Base-by-base conservation (phyloP, 2,329 filamentous ascomycete genomes). In the Passalora sequoiae region DNA sequence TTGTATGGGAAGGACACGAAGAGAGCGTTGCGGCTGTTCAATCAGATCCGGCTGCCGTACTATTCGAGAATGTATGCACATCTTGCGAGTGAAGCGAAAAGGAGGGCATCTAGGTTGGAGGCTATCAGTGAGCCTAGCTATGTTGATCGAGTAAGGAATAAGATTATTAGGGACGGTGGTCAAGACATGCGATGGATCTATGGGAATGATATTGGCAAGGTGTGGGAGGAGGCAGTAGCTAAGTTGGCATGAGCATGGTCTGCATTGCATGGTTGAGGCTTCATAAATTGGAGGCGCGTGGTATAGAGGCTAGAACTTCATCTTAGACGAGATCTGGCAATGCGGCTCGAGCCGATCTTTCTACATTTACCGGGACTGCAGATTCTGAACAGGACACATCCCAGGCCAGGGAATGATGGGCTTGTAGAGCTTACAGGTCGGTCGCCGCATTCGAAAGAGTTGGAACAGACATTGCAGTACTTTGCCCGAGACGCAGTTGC, bases 181-280 rank as follows among this genome's bases (percentile, higher is more conserved):
- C 64, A 60, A 31, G 60, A 63, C 8, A 59, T 69, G 51, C 52
- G 59, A 7, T 70, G 68, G 62, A 68, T 70, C 13, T 69, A 70
- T 49, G 52, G 57, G n/a, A 68, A 69, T 43, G 56, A 70, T 46
- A 70, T 70, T 21, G 56, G 61, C 17, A 39, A 25, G 20, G 48
- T 51, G 25, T 53, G 51, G 51, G 38, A 47, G 16, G 40, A 50
- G 21, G 24, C 12, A 7, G 24, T 27, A 27, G 24, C n/a, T n/a
- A n/a, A n/a, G n/a, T n/a, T 27, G 12, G 24, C 24, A 7, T 6
- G 6, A 27, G 6, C 24, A 12, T 6, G 24, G 24, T 12, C 24
- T 6, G 12, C 12, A 12, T 7, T 6, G 6, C 24, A 27, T 27
- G 24, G 6, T 27, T 12, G 24, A 27, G 24, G 24, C 24, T 12